Base-by-base conservation (phyloP, 352 stramenopile genomes). In the Phytopythium cucurbitacearum region DNA sequence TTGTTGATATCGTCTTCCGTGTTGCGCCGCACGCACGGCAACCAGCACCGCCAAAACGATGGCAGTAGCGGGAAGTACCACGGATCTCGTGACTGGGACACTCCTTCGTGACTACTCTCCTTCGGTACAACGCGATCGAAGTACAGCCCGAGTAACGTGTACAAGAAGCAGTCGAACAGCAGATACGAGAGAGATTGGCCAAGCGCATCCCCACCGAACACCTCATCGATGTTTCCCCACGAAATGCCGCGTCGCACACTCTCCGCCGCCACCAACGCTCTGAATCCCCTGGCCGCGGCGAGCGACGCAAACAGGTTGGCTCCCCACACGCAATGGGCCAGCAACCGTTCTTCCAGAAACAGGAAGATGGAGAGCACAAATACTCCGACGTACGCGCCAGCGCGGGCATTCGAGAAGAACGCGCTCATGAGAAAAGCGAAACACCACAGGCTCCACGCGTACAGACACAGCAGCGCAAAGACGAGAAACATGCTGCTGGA, bases 31-130 rank as follows among this genome's bases (percentile, higher is more conserved):
- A 15, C 37, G 15, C 36, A 1, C 16, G 12, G 5, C 7, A 21
- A 39, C 21, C 37, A 13, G 2, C 1, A 3, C 3, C 10, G 33
- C 91, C 89, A 97, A 65, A 89, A 97, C 11, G 57, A 79, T 6
- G 67, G 70, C 38, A 72, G 69, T 0, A 95, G 41, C 0, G 82
- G 76, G 62, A 98, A 98, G 57, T 97, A 97, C 79, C 85, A 97
- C 15, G 60, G 59, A 64, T 89, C 51, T 56, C 59, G 4, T 36
- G 43, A 57, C 12, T 54, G 50, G 45, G 89, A 47, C 85, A 50
- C 6, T 73, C 70, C 21, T 81, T 63, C 0, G 59, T 48, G 38
- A 80, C 91, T 93, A 43, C 89, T 96, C 48, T 95, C 66, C 35
- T 77, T 86, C 0, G 88, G 84, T 4, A 97, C 59, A 1, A 97